Percentiles rank a stretch among this genome's conserved stretches.
phyloP scores from a whole-genome alignment of 345 rosid genomes.

The Arabis hirsuta region DNA sequence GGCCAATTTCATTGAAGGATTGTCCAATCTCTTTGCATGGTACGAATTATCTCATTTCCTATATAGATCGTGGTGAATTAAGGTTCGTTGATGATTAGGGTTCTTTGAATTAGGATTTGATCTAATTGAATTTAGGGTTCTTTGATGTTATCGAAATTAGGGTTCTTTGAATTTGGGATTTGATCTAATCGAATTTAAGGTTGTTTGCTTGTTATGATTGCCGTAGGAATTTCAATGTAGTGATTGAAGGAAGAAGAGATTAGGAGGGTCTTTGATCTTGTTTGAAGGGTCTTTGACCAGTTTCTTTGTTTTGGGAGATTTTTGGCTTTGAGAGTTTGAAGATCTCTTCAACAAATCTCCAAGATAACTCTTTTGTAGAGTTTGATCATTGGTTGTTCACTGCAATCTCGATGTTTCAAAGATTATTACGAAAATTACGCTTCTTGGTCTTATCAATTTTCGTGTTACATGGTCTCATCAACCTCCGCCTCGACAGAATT shows the following conservation, averaged over 20 bases:
- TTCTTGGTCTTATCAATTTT: conserved; percentile 9
- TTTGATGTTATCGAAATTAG: no score
- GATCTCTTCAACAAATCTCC: neutral
- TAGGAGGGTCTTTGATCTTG: neutral
- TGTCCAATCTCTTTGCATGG: no score
- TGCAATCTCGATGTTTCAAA: neutral
- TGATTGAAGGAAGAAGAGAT: neutral
- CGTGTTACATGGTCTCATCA: neutral
- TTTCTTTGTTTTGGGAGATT: neutral
- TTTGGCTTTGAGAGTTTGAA: no score
- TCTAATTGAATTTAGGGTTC: no score
- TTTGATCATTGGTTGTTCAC: conserved; percentile 1
- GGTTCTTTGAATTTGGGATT: no score
- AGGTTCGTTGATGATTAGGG: no score
- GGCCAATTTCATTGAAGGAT: no score
- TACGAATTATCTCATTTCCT: no score
- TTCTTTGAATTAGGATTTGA: no score
- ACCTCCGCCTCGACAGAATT: neutral
- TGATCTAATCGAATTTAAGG: no score
- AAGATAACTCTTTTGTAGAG: neutral
- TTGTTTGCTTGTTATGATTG: neutral
- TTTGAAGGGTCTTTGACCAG: neutral
- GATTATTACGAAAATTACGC: neutral
- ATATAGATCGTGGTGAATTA: no score
- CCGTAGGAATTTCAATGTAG: conserved; percentile 11